Evolutionary conservation across 805 yeast genomes (phyloP).

Genomic region (Jamesozyma lodderae): DNA sequence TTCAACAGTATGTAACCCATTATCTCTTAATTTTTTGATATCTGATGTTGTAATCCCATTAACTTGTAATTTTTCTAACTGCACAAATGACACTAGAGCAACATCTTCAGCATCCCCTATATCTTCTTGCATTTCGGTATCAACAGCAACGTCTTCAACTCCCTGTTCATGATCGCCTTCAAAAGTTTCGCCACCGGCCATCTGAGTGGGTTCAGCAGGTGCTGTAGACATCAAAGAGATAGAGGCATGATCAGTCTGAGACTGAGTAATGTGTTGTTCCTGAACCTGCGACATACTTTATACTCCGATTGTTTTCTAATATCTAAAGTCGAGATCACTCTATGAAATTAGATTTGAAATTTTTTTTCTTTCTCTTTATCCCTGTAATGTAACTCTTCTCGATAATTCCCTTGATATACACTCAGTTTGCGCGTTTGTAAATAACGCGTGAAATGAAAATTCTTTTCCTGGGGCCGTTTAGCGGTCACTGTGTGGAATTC

Average conservation of each 20-base stretch:
- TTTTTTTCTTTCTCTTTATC: neutral
- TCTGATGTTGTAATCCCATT: conserved; percentile 81
- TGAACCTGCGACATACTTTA: conserved; percentile 8
- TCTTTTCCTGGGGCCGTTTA: neutral
- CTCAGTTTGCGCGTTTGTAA: neutral
- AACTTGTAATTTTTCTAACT: conserved; percentile 40
- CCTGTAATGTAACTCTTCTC: neutral
- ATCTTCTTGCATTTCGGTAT: conserved; percentile 7
- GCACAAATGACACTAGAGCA: conserved; percentile 30
- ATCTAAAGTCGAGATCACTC: too few species aligned
- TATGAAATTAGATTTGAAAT: too few species aligned
- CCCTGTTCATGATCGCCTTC: neutral
- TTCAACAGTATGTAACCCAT: conserved; percentile 84
- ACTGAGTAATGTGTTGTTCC: neutral
- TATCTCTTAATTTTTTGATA: conserved; percentile 67
- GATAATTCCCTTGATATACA: neutral
- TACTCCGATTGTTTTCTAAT: too few species aligned
- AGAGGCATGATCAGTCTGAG: conserved; percentile 3
- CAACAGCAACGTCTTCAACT: neutral
- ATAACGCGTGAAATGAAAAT: conserved; percentile 1
- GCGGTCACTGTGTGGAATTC: too few species aligned
- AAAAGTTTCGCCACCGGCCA: conserved; percentile 1
- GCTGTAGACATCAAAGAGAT: conserved; percentile 20
- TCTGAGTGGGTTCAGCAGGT: conserved; percentile 17
- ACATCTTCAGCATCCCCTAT: conserved; percentile 44